phyloP scores from a whole-genome alignment of 805 yeast genomes.

The Candida tammaniensis region DNA sequence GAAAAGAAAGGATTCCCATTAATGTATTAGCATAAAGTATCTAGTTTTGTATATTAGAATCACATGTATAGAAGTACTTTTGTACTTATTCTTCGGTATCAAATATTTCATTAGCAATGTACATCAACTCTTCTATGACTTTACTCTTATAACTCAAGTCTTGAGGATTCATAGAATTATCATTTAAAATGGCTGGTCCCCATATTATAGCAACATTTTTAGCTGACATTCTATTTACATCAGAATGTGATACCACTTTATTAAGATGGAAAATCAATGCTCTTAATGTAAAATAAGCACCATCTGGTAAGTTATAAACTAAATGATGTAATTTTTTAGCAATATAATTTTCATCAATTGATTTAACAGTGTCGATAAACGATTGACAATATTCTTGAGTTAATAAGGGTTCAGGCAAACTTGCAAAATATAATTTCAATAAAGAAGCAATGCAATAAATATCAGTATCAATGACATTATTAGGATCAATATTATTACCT shows the following conservation, averaged over 20 bases:
- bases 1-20: slow-evolving; percentile 9
- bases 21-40: slow-evolving; percentile 15
- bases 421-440: slow-evolving; percentile 76
- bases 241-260: slow-evolving; percentile 62
- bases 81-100: slow-evolving; percentile 31
- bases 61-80: neutral
- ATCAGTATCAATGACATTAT: slow-evolving; percentile 67
- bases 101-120: slow-evolving; percentile 76
- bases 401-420: slow-evolving; percentile 83
- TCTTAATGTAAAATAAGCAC: slow-evolving; percentile 88
- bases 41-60: neutral
- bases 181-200: slow-evolving; percentile 87
- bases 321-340: slow-evolving; percentile 80
- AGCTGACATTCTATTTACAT: slow-evolving; percentile 74
- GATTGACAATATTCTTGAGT: slow-evolving; percentile 59
- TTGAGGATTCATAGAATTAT: slow-evolving; percentile 59
- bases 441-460: slow-evolving; percentile 86
- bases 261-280: slow-evolving; percentile 82
- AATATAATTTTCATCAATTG: slow-evolving; percentile 43
- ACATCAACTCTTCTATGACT: slow-evolving; percentile 80
- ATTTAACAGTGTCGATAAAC: slow-evolving; percentile 67
- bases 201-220: slow-evolving; percentile 85
- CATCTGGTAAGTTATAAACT: slow-evolving; percentile 89
- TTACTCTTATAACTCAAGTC: slow-evolving; percentile 74
- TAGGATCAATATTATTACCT: slow-evolving; percentile 39